Evolutionary conservation across 2,329 filamentous ascomycete genomes (phyloP).

Genomic region (Aspergillus brasiliensis): DNA sequence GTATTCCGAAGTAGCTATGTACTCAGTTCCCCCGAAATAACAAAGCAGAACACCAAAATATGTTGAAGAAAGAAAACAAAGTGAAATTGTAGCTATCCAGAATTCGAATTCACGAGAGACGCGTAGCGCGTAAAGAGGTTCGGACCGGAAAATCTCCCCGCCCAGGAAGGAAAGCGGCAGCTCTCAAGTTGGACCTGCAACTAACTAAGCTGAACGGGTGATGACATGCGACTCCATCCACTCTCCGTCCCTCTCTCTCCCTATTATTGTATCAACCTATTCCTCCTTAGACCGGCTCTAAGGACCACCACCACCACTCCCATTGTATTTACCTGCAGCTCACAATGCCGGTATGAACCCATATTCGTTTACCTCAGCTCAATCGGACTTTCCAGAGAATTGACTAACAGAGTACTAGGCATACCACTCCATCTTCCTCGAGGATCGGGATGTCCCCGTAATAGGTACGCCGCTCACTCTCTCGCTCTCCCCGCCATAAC

Average conservation of each 20-base stretch:
- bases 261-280: slow-evolving; percentile 11
- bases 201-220: no score
- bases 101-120: slow-evolving; percentile 31
- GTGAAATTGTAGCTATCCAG: neutral
- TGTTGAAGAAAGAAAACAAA: no score
- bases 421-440: slow-evolving; percentile 95
- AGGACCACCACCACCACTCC: slow-evolving; percentile 14
- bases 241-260: slow-evolving; percentile 11
- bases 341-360: slow-evolving; percentile 50
- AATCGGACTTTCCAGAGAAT: neutral
- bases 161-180: slow-evolving; percentile 8
- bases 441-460: slow-evolving; percentile 71
- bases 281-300: slow-evolving; percentile 25
- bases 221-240: slow-evolving; percentile 32
- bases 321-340: slow-evolving; percentile 2
- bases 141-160: slow-evolving; percentile 41
- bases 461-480: slow-evolving; percentile 53
- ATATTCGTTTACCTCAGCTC: slow-evolving; percentile 35
- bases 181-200: no score
- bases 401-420: slow-evolving; percentile 62
- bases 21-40: no score
- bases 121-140: slow-evolving; percentile 44
- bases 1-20: no score
- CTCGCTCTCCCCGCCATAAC: slow-evolving; percentile 1
- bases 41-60: no score